Percentiles rank a stretch among this genome's conserved stretches.
Evolutionary conservation across 2,329 filamentous ascomycete species (phyloP).

Genomic region (Talaromyces sp.): DNA sequence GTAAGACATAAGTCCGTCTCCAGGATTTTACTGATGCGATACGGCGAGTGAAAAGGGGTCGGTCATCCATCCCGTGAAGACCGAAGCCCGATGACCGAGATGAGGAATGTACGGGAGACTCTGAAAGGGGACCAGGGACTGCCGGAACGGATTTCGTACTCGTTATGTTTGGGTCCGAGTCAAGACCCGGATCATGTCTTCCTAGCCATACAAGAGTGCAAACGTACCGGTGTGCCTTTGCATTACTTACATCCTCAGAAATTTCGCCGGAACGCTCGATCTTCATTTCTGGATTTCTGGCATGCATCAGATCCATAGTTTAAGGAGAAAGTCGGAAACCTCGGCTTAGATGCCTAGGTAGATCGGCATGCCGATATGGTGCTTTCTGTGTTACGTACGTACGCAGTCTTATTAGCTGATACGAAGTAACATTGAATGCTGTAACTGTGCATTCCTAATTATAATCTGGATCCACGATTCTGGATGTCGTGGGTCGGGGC

Average conservation of each 20-base stretch:
- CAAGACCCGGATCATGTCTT: neutral
- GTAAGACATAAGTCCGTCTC: neutral
- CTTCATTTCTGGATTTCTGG: neutral
- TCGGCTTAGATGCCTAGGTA: neutral
- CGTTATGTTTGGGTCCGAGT: neutral
- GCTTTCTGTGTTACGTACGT: neutral
- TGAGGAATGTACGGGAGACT: neutral
- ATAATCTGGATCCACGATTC: neutral
- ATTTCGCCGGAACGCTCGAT: neutral
- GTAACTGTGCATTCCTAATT: neutral
- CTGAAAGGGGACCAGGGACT: neutral
- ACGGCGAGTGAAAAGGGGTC: neutral
- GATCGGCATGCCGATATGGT: conserved; percentile 1
- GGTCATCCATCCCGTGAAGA: neutral
- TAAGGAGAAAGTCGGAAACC: neutral
- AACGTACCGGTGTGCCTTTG: neutral
- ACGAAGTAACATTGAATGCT: neutral
- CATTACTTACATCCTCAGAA: neutral
- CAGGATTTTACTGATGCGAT: neutral
- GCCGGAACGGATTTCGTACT: neutral
- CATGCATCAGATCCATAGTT: neutral
- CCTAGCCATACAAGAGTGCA: neutral
- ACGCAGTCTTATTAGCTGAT: neutral
- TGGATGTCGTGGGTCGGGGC: neutral
- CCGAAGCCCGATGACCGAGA: neutral